Evolutionary conservation across 495 filamentous ascomycete species (phyloP), one percentile per base, ranked within the genome.

Genomic region (Tuber melanosporum): DNA sequence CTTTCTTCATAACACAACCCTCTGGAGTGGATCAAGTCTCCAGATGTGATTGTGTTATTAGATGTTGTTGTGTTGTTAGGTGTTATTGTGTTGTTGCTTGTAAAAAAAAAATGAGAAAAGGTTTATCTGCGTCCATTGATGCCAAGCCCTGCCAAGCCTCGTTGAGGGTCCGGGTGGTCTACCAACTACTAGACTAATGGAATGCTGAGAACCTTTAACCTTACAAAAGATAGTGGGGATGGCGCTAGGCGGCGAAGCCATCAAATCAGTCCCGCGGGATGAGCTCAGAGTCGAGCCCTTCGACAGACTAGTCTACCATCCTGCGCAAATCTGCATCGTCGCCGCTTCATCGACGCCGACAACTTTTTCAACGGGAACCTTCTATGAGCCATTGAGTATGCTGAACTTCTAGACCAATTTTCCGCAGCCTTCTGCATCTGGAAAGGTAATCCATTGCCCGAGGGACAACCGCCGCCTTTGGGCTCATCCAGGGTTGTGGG

Each of bases 341-440:
- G 47, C 71, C 71, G 71, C 32, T 47, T 47, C 19, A 44, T 73
- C 42, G 43, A 47, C 36, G 8, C 42, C 7, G 47, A 8, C 14
- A 43, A 43, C 41, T 47, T 73, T 47, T 12, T 12, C 17, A 73
- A 42, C 42, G 20, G 19, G 41, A 36, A 17, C 43, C 32, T 42
- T 26, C 43, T 73, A 44, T 43, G 71, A 26, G 47, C 47, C 22
- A 32, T 73, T 47, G 71, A 47, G 47, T 73, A 32, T 19, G 26
- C 20, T 22, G 42, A 22, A 19, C 32, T 73, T 17, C 71, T 43
- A 15, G 22, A 73, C 49, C 15, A 2, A 42, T 73, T 46, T 32
- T n/a, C 71, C 20, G 32, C 71, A 10, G 47, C 47, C 9, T 47
- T 43, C 71, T 73, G 47, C n/a, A n/a, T 47, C 17, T 73, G 71